Evolutionary conservation across 768 basidiomycete species (phyloP).

Genomic region (Porpolomopsis calyptriformis): DNA sequence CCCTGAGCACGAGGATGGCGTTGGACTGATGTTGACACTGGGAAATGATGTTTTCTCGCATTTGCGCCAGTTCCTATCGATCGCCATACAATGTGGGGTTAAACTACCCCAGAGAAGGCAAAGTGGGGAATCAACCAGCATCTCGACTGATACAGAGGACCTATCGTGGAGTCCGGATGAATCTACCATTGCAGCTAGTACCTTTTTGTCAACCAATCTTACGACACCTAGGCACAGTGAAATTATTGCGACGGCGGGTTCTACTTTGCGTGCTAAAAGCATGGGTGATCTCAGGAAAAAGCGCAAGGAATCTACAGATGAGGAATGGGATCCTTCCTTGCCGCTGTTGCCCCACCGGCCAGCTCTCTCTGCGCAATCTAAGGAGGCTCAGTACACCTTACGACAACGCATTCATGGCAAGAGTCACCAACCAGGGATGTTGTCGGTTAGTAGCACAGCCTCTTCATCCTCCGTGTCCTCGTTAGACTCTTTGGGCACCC

Average conservation of each 20-base stretch:
- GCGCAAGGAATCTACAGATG: conserved; percentile 21
- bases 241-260: conserved; percentile 20
- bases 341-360: conserved; percentile 24
- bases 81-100: conserved; percentile 66
- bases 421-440: conserved; percentile 29
- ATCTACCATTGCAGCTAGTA: no score
- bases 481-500: conserved; percentile 37
- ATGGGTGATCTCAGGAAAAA: conserved; percentile 37
- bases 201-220: conserved; percentile 18
- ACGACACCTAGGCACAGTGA: conserved; percentile 20
- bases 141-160: conserved; percentile 22
- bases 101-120: conserved; percentile 47
- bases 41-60: conserved; percentile 74
- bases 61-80: conserved; percentile 68
- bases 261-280: conserved; percentile 39
- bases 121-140: conserved; percentile 18
- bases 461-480: conserved; percentile 65
- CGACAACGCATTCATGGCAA: conserved; percentile 23
- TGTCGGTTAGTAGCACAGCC: conserved; percentile 61
- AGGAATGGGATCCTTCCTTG: conserved; percentile 27
- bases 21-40: conserved; percentile 68
- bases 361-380: conserved; percentile 16
- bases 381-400: conserved; percentile 30
- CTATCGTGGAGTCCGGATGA: conserved; percentile 21
- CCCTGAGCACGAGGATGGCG: conserved; percentile 44